These are phyloP conservation scores for Magnusiomyces magnusii DNA, from an alignment of 1,139 yeast species.

Conservation along the genomic window DNA sequence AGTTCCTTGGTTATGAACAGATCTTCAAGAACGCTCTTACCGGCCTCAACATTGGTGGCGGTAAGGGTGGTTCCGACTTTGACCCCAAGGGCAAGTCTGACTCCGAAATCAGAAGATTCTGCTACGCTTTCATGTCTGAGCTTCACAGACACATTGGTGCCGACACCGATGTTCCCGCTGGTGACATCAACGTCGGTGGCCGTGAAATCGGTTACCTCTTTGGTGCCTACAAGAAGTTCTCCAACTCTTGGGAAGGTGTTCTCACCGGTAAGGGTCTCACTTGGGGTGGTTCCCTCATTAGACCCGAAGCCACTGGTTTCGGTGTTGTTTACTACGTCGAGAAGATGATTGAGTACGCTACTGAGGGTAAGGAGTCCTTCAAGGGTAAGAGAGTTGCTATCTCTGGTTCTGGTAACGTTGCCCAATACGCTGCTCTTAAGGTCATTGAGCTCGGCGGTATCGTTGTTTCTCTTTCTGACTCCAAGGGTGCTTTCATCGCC, in stretches of 20 bases:
- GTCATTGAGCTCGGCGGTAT: conserved; percentile 95
- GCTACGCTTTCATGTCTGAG: conserved; percentile 93
- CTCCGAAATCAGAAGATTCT: conserved; percentile 92
- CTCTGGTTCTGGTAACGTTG: conserved; percentile 98
- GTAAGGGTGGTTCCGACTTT: conserved; percentile 98
- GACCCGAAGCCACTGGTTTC: conserved; percentile 99
- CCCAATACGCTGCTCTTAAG: conserved; percentile 97
- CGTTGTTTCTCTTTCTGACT: conserved; percentile 90
- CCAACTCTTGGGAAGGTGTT: conserved; percentile 94
- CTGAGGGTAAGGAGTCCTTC: conserved; percentile 81
- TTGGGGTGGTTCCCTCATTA: conserved; percentile 99
- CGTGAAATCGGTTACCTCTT: conserved; percentile 89
- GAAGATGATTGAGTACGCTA: conserved; percentile 93
- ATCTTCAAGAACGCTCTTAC: conserved; percentile 97
- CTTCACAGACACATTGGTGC: conserved; percentile 94
- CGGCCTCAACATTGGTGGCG: conserved; percentile 98
- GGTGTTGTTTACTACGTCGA: conserved; percentile 96
- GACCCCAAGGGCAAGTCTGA: conserved; percentile 94
- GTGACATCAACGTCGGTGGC: conserved; percentile 93
- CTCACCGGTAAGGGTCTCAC: conserved; percentile 95
- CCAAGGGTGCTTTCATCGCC: conserved; percentile 74
- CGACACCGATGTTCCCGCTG: conserved; percentile 97
- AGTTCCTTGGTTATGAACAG: conserved; percentile 97
- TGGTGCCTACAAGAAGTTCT: conserved; percentile 93
- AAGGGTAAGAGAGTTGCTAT: conserved; percentile 91